Evolutionary conservation across 371 early-diverging fungal species (phyloP), one percentile per base, ranked within the genome.

Genomic region (Sporodiniella umbellata): DNA sequence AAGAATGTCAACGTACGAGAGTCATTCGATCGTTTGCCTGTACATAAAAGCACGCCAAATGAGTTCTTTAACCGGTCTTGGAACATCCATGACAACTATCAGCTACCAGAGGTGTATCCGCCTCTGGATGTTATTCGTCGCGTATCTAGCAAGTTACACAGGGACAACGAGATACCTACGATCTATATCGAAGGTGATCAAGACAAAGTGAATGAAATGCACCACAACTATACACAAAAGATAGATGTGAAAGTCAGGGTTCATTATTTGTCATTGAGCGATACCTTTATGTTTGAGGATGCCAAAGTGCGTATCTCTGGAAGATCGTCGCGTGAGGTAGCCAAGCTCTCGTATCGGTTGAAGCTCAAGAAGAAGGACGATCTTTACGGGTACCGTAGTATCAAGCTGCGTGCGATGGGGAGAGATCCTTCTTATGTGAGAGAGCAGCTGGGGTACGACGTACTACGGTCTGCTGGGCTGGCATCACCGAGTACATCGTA

Each of bases 391-490:
- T 69, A 64, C 11, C 69, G 68, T 42, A 72, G 68, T 22, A n/a
- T 79, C 48, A 79, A 77, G 58, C 31, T 79, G 17, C 70, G 77
- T n/a, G 62, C 80, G 28, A 45, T 61, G 46, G 60, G 62, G 2
- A 53, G 60, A 1, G 80, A 79, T 38, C 65, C 68, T 1, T 68
- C 75, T 22, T 63, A 60, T 42, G 47, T 79, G 7, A 67, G 80
- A 33, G 80, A 79, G 56, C 60, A 66, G 33, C 22, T 71, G 12
- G 62, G 59, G 14, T 66, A 66, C 42, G 60, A 66, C 42, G 60
- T 63, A 44, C 33, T 72, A 12, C 62, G 71, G 50, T 63, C 80
- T 6, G 50, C 64, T 2, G 77, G 77, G 31, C 51, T 70, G 43
- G 64, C 72, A 15, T 60, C 73, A 4, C 67, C 63, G 12, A 64